phyloP scores from a whole-genome alignment of 176 grass and related monocot species.

The Juncus effusus region DNA sequence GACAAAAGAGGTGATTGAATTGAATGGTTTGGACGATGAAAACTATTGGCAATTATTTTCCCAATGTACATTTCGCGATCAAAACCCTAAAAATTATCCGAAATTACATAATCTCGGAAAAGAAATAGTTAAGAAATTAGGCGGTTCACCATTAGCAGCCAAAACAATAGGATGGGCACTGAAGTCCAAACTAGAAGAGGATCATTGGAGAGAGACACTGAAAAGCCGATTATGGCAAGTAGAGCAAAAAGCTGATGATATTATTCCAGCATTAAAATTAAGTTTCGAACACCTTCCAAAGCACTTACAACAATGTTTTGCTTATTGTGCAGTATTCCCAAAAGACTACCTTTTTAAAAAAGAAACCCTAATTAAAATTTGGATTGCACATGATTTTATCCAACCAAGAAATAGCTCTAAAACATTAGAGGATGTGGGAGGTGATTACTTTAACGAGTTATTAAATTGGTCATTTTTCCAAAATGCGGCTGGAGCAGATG shows the following conservation, averaged over 20 bases:
- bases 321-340: constrained; percentile 20
- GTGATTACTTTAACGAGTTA: constrained; percentile 35
- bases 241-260: background rate
- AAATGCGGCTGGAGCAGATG: constrained; percentile 14
- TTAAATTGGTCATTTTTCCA: constrained; percentile 37
- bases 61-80: constrained; percentile 20
- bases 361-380: constrained; percentile 1
- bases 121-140: constrained; percentile 13
- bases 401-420: constrained; percentile 4
- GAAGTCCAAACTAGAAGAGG: background rate
- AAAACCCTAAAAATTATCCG: background rate
- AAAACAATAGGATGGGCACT: background rate
- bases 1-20: background rate
- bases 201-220: background rate
- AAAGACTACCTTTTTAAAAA: constrained; percentile 1
- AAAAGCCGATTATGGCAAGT: background rate
- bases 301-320: constrained; percentile 16
- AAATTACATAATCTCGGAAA: background rate
- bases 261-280: background rate
- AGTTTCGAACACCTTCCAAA: constrained; percentile 7
- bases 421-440: constrained; percentile 30
- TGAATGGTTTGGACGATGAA: constrained; percentile 7
- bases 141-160: constrained; percentile 13
- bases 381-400: constrained; percentile 10
- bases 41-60: constrained; percentile 4